Percentiles rank a stretch among this genome's conserved stretches.
Evolutionary conservation across 768 basidiomycete genomes (phyloP).

Genomic region (Daedalea quercina): DNA sequence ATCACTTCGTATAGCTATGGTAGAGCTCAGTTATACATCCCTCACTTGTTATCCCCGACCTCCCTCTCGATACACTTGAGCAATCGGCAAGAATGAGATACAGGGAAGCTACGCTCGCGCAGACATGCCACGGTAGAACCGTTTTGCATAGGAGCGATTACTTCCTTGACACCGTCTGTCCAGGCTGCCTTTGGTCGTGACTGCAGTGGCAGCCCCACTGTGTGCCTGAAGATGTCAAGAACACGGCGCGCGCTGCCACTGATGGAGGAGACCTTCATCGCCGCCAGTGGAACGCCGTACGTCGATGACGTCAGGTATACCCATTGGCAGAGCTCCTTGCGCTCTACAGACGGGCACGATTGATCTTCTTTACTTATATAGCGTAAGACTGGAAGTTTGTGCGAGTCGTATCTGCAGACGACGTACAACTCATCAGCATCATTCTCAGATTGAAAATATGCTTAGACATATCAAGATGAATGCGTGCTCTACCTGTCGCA

Average conservation of each 20-base stretch:
- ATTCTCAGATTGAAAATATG: too few relatives aligned
- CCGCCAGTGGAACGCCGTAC: slow-evolving; percentile 81
- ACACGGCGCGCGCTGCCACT: slow-evolving; percentile 93
- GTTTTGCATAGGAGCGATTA: slow-evolving; percentile 83
- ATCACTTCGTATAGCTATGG: neutral
- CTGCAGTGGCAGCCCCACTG: slow-evolving; percentile 76
- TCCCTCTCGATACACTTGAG: slow-evolving; percentile 77
- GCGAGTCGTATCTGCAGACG: slow-evolving; percentile 85
- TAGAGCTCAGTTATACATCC: slow-evolving; percentile 46
- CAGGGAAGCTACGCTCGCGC: slow-evolving; percentile 78
- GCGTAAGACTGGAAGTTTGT: too few relatives aligned
- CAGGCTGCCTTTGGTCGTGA: slow-evolving; percentile 44
- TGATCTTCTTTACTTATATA: too few relatives aligned
- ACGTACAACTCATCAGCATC: too few relatives aligned
- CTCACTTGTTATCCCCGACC: slow-evolving; percentile 83
- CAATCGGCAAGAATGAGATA: slow-evolving; percentile 79
- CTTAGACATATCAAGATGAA: too few relatives aligned
- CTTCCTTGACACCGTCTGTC: slow-evolving; percentile 67
- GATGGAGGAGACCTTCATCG: slow-evolving; percentile 70
- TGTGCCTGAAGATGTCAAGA: slow-evolving; percentile 88
- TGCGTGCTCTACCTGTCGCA: too few relatives aligned
- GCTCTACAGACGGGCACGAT: slow-evolving; percentile 69
- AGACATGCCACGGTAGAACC: slow-evolving; percentile 85
- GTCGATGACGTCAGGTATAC: slow-evolving; percentile 47
- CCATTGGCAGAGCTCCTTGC: slow-evolving; percentile 44